A percentile compares a stretch with the other conserved stretches of the same genome.
Conservation (phyloP, 176 grass and related monocot species). For the Puya raimondii region DNA sequence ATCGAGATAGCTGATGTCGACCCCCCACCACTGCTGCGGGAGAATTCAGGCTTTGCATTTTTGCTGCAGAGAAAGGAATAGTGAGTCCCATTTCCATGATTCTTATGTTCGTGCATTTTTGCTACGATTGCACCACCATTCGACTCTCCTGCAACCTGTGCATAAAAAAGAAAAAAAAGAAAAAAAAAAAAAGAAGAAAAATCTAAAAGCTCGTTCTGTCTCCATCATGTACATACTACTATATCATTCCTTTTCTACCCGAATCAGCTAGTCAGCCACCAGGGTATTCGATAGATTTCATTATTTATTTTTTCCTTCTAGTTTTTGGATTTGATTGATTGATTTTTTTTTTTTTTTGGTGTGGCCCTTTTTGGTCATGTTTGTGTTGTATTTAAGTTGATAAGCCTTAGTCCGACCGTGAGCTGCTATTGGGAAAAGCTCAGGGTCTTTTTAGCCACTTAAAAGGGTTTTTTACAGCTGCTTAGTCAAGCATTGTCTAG, state of each 20-base stretch:
- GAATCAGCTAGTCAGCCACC: slow-evolving; percentile 19
- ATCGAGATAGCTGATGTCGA: slow-evolving; percentile 76
- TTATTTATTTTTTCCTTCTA: slow-evolving; percentile 24
- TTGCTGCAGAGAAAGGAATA: slow-evolving; percentile 80
- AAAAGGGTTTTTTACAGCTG: slow-evolving; percentile 38
- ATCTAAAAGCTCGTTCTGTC: not conserved
- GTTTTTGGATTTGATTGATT: slow-evolving; percentile 55
- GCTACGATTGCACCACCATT: slow-evolving; percentile 11
- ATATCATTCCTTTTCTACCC: slow-evolving; percentile 19
- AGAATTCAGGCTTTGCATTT: slow-evolving; percentile 73
- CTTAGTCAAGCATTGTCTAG: slow-evolving; percentile 13
- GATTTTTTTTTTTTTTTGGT: slow-evolving; percentile 35
- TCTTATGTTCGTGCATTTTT: slow-evolving; percentile 3
- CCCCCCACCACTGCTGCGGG: slow-evolving; percentile 52
- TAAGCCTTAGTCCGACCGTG: slow-evolving; percentile 29
- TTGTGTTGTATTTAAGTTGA: slow-evolving; percentile 33
- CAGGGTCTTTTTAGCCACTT: slow-evolving; percentile 14
- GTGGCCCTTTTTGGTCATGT: slow-evolving; percentile 17
- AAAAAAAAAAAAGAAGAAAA: no score
- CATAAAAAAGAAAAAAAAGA: slow-evolving; percentile 10
- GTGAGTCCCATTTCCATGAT: not conserved
- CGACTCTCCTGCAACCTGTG: slow-evolving; percentile 26
- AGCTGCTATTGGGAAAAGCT: slow-evolving; percentile 61
- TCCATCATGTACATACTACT: slow-evolving; percentile 60
- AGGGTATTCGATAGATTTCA: slow-evolving; percentile 28